These are phyloP conservation scores for Onygena corvina DNA, from an alignment of 2,329 filamentous ascomycete species.

Conservation along the genomic window DNA sequence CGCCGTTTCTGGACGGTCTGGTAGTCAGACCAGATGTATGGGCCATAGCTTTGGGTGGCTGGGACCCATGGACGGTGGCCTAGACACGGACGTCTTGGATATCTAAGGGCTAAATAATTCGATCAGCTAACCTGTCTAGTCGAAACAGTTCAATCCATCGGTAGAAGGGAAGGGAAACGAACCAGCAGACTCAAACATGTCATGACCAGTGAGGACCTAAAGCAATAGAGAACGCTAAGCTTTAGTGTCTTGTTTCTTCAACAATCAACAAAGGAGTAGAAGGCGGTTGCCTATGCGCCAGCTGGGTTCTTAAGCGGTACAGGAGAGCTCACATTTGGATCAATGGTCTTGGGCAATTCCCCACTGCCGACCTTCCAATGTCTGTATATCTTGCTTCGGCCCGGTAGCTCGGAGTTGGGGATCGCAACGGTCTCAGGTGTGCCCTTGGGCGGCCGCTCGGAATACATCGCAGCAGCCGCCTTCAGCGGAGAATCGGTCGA, in stretches of 20 bases:
- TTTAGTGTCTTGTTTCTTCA: background rate
- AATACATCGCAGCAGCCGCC: slow-evolving; percentile 4
- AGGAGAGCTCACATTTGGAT: slow-evolving; percentile 45
- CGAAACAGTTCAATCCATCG: background rate
- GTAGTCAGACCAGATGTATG: slow-evolving; percentile 77
- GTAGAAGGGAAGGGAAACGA: slow-evolving; percentile 11
- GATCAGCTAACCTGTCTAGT: slow-evolving; percentile 8
- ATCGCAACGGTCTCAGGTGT: slow-evolving; percentile 66
- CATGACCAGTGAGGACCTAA: slow-evolving; percentile 57
- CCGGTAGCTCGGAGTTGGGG: slow-evolving; percentile 60
- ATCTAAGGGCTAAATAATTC: slow-evolving; percentile 38
- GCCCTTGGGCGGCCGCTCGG: slow-evolving; percentile 55
- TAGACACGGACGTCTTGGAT: slow-evolving; percentile 59
- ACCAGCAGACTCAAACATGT: slow-evolving; percentile 61
- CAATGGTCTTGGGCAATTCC: slow-evolving; percentile 57
- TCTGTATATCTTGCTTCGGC: slow-evolving; percentile 65
- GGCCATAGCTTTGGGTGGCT: slow-evolving; percentile 57
- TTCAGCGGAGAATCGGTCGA: slow-evolving; percentile 8
- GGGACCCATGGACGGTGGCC: slow-evolving; percentile 72
- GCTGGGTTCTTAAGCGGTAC: too few relatives aligned
- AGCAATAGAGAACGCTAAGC: background rate
- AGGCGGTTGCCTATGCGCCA: too few relatives aligned
- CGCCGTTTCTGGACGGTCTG: slow-evolving; percentile 64
- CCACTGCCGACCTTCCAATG: slow-evolving; percentile 63
- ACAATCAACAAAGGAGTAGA: too few relatives aligned